Conservation (phyloP, 805 yeast species). For the Yarrowia deformans region DNA sequence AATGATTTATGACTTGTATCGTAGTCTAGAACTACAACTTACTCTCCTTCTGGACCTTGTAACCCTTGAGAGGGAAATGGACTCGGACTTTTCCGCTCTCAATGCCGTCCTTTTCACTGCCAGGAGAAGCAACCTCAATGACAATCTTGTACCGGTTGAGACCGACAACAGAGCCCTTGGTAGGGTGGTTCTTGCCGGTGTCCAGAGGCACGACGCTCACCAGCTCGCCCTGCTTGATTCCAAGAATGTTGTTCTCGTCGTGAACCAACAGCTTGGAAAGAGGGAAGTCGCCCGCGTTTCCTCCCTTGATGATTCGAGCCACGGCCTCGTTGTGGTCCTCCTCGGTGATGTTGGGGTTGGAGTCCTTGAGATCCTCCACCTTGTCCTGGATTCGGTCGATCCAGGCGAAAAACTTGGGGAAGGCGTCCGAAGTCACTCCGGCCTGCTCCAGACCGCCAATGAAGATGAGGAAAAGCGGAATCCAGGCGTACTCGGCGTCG, state of each 20-base stretch:
- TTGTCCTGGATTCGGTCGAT: slow-evolving; percentile 21
- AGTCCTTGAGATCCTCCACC: slow-evolving; percentile 20
- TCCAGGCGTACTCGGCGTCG: slow-evolving; percentile 36
- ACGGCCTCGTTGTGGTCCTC: slow-evolving; percentile 12
- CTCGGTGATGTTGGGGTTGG: slow-evolving; percentile 27
- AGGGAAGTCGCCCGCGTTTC: slow-evolving; percentile 34
- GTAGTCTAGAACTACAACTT: slow-evolving; percentile 5
- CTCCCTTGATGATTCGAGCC: slow-evolving; percentile 28
- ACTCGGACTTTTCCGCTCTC: slow-evolving; percentile 26
- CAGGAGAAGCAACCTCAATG: slow-evolving; percentile 37
- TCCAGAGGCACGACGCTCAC: slow-evolving; percentile 35
- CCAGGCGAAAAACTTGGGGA: slow-evolving; percentile 39
- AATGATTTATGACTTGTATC: slow-evolving; percentile 3
- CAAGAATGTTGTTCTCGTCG: slow-evolving; percentile 26
- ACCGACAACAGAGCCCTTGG: slow-evolving; percentile 32
- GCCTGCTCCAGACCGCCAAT: slow-evolving; percentile 37
- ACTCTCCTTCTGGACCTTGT: slow-evolving; percentile 26
- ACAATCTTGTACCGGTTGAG: slow-evolving; percentile 32
- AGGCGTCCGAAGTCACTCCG: slow-evolving; percentile 14
- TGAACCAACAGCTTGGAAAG: slow-evolving; percentile 29
- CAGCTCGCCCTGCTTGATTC: slow-evolving; percentile 13
- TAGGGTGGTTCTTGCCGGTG: slow-evolving; percentile 34
- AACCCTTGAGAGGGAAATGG: slow-evolving; percentile 33
- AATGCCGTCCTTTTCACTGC: slow-evolving; percentile 22
- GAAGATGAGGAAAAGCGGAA: slow-evolving; percentile 27